phyloP scores from a whole-genome alignment of 371 early-diverging fungal genomes.

The Mortierella sp. region DNA sequence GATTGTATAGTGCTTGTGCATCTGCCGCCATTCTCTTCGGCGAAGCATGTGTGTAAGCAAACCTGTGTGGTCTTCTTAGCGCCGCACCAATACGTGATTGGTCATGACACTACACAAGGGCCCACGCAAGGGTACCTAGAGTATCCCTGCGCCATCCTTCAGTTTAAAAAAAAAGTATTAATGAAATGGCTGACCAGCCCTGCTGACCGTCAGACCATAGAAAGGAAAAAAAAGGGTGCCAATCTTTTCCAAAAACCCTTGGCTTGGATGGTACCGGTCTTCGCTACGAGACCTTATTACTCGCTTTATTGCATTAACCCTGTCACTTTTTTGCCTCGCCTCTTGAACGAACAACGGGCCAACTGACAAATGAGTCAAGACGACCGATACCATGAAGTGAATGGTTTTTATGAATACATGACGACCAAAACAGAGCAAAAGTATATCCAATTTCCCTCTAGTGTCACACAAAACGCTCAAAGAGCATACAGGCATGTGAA shows the following conservation, averaged over 20 bases:
- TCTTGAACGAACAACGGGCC: not conserved
- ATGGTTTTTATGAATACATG: too few relatives aligned
- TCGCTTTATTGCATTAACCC: not conserved
- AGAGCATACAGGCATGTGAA: slow-evolving; percentile 14
- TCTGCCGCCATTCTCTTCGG: not conserved
- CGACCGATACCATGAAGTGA: too few relatives aligned
- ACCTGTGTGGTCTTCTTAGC: not conserved
- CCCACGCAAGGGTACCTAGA: not conserved
- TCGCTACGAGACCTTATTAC: not conserved
- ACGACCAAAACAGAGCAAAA: not conserved
- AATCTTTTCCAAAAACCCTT: not conserved
- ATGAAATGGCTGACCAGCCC: too few relatives aligned
- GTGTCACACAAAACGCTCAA: not conserved
- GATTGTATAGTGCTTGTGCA: not conserved
- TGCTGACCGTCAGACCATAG: too few relatives aligned
- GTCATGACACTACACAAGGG: not conserved
- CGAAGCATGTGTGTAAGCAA: not conserved
- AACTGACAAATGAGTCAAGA: not conserved
- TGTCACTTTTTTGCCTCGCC: too few relatives aligned
- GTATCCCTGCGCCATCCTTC: not conserved
- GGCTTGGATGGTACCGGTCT: not conserved
- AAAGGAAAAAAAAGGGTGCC: not conserved
- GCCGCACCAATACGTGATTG: not conserved
- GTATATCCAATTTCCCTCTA: not conserved
- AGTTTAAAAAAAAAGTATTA: too few relatives aligned